Evolutionary conservation across 2,329 filamentous ascomycete species (phyloP), one percentile per base, ranked within the genome.

Genomic region (Zopfia rhizophila): DNA sequence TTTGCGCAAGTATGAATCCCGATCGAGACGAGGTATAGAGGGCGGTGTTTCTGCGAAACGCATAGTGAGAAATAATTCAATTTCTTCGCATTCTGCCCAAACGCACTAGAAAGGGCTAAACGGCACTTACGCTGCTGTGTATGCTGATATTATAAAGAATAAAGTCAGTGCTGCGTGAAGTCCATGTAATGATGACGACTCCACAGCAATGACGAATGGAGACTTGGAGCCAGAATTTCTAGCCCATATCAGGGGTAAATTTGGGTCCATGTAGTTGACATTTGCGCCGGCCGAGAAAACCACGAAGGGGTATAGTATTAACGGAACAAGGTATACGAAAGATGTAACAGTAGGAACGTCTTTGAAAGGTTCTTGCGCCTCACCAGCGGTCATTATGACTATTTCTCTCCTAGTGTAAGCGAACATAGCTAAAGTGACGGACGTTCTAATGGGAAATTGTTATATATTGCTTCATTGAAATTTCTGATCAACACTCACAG

Each of bases 321-420:
- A 42, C 2, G 66, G 65, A 5, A 65, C 45, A 10, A 65, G 45
- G 39, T 68, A 69, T 25, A 69, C 64, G 39, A 67, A 68, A 1
- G 62, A 60, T 49, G 66, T 65, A 7, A 60, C 62, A 7, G 49
- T 41, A 3, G 66, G 66, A 12, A 70, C 51, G 37, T 69, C 65
- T 31, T 49, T 60, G 25, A 53, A 63, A 18, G 66, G 65, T 6
- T 59, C 41, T 40, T 57, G 58, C 2, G 66, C 60, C 44, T 70
- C 66, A 4, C 62, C 66, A 10, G 62, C 62, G 16, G 66, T 66
- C 39, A 68, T 63, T 5, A 65, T 48, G 7, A 65, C 57, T 12
- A 64, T 60, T 19, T 69, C 66, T 7, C 59, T 62, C 13, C 66
- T 65, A 33, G 60, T 53, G 35, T 62, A 69, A 17, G 64, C 59